Base-by-base conservation (phyloP, 495 filamentous ascomycete genomes). In the Friedmanniomyces endolithicus region DNA sequence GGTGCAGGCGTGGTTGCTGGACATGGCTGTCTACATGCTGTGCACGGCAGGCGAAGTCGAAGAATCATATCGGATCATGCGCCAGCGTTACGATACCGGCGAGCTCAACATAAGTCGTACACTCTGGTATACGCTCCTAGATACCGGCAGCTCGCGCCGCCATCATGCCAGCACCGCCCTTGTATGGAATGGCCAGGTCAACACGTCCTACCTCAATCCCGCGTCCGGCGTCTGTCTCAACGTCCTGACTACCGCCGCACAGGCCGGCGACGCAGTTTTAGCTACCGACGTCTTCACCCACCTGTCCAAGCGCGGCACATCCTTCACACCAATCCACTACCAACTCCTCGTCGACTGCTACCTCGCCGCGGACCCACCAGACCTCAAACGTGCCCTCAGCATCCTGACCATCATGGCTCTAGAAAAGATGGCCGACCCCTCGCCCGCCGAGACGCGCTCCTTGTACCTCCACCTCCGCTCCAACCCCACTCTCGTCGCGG, bases 341-440 rank as follows among this genome's bases (percentile, higher is more conserved):
- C 86, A 90, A 65, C 73, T 78, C 27, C 74, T 95, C 16, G 64
- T 89, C 19, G 78, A 85, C 52, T 73, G 80, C 33, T 84, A 94
- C 64, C 66, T 76, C n/a, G 64, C 61, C n/a, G 65, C 68, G 6
- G 74, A 73, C 1, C 41, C 34, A 6, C 53, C 58, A 6, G 77
- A 75, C 40, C 55, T 72, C 17, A 40, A 60, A 17, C 62, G 67
- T 11, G 69, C 71, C 2, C 59, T 75, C 22, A 64, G 63, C 27
- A 70, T 84, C 17, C 71, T 92, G 17, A 75, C 76, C 61, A 79
- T 86, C 63, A 90, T 92, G 84, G 63, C 73, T 11, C 72, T 75
- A 48, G 74, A 80, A 14, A 79, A 76, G 1, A 53, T 86, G 17
- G 49, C 67, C 19, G 68, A 75, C 22, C 63, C 81, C 6, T 69